Base-by-base conservation (phyloP, 192 early-diverging fungal species). In the Backusella circina region DNA sequence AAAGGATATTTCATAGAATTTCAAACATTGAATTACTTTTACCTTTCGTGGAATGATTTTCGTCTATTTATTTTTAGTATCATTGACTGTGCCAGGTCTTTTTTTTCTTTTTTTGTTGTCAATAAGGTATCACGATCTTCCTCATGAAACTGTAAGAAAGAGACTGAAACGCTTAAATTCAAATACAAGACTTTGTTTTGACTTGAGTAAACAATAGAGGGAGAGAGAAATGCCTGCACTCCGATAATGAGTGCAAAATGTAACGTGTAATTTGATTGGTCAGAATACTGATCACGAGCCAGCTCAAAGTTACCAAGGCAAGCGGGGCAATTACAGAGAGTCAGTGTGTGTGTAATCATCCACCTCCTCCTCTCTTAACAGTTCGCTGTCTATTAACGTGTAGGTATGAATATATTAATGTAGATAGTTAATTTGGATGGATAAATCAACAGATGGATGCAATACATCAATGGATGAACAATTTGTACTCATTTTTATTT, bases 371-470 rank as follows among this genome's bases (percentile, higher is more conserved):
- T 65, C 38, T 74, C 61, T 74, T 64, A 74, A 65, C 64, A 64
- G 39, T 36, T 66, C 26, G 73, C 61, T 74, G 72, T 65, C 51
- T 66, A 36, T 74, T 57, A 36, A 64, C 61, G 69, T 26, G 71
- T 67, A 75, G 41, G 44, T 67, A 75, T 21, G 28, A 39, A 47
- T 10, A 67, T 36, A n/a, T n/a, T n/a, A n/a, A n/a, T n/a, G n/a
- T 15, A 26, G 32, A 66, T 74, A n/a, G 37, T n/a, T n/a, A 74
- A 64, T 23, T 32, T 21, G 15, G 66, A 50, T 68, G 38, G 66
- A 75, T 72, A 32, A 32, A 23, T 44, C 7, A 47, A 74, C n/a
- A n/a, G 65, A 75, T 75, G 74, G 74, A 75, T 75, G 64, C 12
- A 67, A 21, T 6, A 31, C 26, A 64, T 70, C 12, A 36, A 70